phyloP scores from a whole-genome alignment of 176 grass and related monocot species.

The Urochloa ruziziensis region DNA sequence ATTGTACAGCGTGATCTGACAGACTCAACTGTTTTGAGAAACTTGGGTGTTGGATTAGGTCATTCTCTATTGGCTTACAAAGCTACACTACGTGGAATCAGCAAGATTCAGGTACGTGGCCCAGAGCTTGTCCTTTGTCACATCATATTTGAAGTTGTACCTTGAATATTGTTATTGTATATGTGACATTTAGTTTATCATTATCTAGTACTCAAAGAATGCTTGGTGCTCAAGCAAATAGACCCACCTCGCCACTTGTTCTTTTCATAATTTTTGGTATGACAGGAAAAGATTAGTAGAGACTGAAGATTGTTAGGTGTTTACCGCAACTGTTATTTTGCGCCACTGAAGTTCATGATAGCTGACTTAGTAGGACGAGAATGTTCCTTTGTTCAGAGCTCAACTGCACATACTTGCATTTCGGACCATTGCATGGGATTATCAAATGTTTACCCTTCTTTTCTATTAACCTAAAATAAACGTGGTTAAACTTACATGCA shows the following conservation, averaged over 20 bases:
- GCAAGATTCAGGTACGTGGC: conserved; percentile 73
- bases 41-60: conserved; percentile 85
- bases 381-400: conserved; percentile 14
- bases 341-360: not conserved
- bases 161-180: conserved; percentile 19
- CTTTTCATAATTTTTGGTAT: conserved; percentile 17
- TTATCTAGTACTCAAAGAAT: not conserved
- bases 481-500: not conserved
- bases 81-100: conserved; percentile 82
- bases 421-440: conserved; percentile 4
- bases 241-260: not conserved
- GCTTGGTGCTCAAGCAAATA: not conserved
- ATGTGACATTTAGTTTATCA: not conserved
- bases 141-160: conserved; percentile 15
- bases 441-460: not conserved
- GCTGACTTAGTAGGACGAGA: not conserved
- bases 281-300: not conserved
- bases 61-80: conserved; percentile 95
- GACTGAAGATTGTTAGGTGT: not conserved
- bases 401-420: not conserved
- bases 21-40: conserved; percentile 95
- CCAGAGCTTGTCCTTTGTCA: not conserved
- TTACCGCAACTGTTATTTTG: conserved; percentile 5
- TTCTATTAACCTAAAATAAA: not conserved
- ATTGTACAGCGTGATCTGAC: conserved; percentile 87